phyloP scores from a whole-genome alignment of 1,139 yeast species.

The Kodamaea ohmeri region DNA sequence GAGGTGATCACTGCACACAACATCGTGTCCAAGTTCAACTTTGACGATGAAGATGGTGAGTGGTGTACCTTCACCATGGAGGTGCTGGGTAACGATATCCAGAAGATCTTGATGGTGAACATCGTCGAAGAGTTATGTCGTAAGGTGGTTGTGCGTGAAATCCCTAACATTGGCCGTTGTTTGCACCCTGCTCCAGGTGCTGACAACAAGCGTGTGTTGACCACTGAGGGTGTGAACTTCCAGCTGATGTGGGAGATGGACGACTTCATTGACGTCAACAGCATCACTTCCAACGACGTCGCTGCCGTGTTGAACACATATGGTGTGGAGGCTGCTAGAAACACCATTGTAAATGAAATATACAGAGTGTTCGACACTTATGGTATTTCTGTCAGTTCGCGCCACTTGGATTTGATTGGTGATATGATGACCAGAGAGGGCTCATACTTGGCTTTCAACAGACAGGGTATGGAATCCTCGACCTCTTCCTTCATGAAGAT shows the following conservation, averaged over 20 bases:
- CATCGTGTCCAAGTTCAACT: conserved; percentile 75
- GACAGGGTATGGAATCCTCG: conserved; percentile 96
- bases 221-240: conserved; percentile 98
- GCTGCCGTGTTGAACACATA: conserved; percentile 86
- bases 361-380: conserved; percentile 94
- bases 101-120: conserved; percentile 95
- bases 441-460: conserved; percentile 90
- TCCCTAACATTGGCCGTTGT: conserved; percentile 90
- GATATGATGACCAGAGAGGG: conserved; percentile 99
- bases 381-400: conserved; percentile 88
- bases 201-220: conserved; percentile 60
- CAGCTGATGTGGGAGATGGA: conserved; percentile 98
- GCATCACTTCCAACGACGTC: conserved; percentile 87
- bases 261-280: conserved; percentile 84
- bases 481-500: conserved; percentile 97
- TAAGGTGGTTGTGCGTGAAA: conserved; percentile 88
- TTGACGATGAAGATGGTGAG: conserved; percentile 83
- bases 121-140: conserved; percentile 91
- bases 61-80: conserved; percentile 93
- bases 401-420: conserved; percentile 95
- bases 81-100: conserved; percentile 72
- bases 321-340: conserved; percentile 99
- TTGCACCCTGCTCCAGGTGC: conserved; percentile 75
- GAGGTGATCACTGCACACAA: conserved; percentile 73
- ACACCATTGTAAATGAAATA: conserved; percentile 94